Percentiles rank a stretch among this genome's conserved stretches.
Conservation (phyloP, 257 asterid genomes). For the Ballota nigra region DNA sequence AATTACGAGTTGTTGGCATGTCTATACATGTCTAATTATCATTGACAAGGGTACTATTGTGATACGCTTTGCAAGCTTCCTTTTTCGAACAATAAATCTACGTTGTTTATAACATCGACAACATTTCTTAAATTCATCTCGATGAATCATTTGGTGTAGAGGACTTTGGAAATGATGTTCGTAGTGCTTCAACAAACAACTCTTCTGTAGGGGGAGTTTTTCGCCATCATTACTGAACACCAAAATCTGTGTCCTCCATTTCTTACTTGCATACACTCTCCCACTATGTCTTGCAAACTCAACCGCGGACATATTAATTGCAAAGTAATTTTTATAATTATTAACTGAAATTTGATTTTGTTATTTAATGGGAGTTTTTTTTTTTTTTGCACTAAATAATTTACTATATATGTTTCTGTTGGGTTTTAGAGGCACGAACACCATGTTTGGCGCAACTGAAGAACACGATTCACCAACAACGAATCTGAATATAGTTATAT, state of each 20-base stretch:
- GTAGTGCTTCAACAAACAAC: conserved; percentile 36
- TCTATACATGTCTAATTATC: conserved; percentile 43
- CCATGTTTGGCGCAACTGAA: too few relatives aligned
- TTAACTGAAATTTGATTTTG: too few relatives aligned
- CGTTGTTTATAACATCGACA: conserved; percentile 37
- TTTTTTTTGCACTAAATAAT: too few relatives aligned
- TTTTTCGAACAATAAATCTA: conserved; percentile 28
- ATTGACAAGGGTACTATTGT: conserved; percentile 35
- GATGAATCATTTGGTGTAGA: conserved; percentile 31
- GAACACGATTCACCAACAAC: too few relatives aligned
- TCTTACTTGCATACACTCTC: conserved; percentile 19
- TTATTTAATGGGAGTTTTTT: too few relatives aligned
- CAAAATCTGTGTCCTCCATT: conserved; percentile 50
- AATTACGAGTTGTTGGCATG: conserved; percentile 35
- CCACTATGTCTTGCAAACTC: conserved; percentile 41
- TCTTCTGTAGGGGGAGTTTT: conserved; percentile 21
- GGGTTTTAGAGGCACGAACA: too few relatives aligned
- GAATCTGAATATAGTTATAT: too few relatives aligned
- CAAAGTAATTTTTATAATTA: too few relatives aligned
- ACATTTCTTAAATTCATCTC: conserved; percentile 44
- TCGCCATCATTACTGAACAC: conserved; percentile 28
- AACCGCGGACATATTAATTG: conserved; percentile 33
- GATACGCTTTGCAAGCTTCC: conserved; percentile 32
- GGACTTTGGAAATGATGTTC: conserved; percentile 31
- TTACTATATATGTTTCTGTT: too few relatives aligned